phyloP scores from a whole-genome alignment of 495 filamentous ascomycete species.

The Penicillium daleae region DNA sequence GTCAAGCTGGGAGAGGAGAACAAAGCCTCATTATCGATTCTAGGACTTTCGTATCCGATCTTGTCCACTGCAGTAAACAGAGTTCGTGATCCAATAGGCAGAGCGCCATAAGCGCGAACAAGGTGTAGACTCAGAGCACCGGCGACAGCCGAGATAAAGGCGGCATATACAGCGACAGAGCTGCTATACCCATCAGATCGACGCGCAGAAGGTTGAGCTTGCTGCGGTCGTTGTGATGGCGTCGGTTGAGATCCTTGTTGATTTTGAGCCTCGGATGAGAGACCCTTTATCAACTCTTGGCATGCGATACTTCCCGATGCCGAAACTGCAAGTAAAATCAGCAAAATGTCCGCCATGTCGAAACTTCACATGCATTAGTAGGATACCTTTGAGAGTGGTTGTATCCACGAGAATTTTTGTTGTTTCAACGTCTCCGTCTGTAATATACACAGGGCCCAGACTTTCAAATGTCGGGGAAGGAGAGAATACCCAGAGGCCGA shows the following conservation, averaged over 20 bases:
- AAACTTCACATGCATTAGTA: neutral
- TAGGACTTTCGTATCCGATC: constrained; percentile 35
- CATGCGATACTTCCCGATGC: constrained; percentile 45
- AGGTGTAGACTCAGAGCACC: constrained; percentile 47
- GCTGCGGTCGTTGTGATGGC: constrained; percentile 35
- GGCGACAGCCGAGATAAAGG: constrained; percentile 49
- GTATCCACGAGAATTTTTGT: constrained; percentile 41
- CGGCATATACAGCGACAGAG: constrained; percentile 48
- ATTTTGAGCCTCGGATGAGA: constrained; percentile 40
- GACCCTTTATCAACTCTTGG: constrained; percentile 43
- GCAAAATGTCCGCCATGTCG: constrained; percentile 3
- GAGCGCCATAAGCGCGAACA: constrained; percentile 40
- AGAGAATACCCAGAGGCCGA: constrained; percentile 51
- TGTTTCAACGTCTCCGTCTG: constrained; percentile 34
- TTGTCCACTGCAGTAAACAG: constrained; percentile 45
- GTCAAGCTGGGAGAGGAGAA: constrained; percentile 40
- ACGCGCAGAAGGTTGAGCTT: constrained; percentile 30
- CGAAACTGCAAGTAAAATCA: constrained; percentile 36
- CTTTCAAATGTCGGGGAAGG: constrained; percentile 47
- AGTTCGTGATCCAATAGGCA: constrained; percentile 51
- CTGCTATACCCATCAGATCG: constrained; percentile 41
- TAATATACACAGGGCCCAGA: constrained; percentile 34
- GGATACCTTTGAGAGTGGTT: constrained; percentile 45
- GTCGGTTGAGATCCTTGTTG: constrained; percentile 22
- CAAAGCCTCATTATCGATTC: constrained; percentile 34